Conservation (phyloP, 1,284 basidiomycete species). For the Ustilago lituana region DNA sequence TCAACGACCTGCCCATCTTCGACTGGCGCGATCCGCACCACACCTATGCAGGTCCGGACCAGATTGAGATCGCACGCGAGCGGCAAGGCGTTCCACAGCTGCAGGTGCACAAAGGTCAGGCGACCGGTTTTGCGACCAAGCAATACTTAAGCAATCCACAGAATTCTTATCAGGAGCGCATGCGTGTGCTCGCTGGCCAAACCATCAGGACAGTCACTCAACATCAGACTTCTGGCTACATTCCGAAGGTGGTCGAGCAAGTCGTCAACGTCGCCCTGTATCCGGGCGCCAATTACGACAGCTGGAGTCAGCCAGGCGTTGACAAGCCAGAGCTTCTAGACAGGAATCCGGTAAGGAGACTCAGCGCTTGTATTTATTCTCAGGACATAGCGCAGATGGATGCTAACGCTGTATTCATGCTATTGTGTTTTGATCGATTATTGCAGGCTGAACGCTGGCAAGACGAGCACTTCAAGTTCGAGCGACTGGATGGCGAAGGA, state of each 20-base stretch:
- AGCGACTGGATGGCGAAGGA: slow-evolving; percentile 10
- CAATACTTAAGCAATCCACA: slow-evolving; percentile 2
- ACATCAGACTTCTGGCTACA: slow-evolving; percentile 27
- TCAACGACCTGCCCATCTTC: slow-evolving; percentile 28
- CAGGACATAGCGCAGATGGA: too few species aligned
- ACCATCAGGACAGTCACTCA: not conserved
- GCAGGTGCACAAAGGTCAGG: not conserved
- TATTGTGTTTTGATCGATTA: not conserved
- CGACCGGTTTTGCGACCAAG: not conserved
- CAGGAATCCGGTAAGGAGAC: not conserved
- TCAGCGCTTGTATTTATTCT: not conserved
- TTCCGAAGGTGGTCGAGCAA: slow-evolving; percentile 11
- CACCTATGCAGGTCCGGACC: slow-evolving; percentile 18
- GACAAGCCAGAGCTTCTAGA: slow-evolving; percentile 26
- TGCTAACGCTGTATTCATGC: too few species aligned
- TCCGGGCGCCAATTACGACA: slow-evolving; percentile 18
- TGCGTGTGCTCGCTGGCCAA: slow-evolving; percentile 16
- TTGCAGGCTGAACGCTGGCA: slow-evolving; percentile 2
- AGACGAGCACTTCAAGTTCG: slow-evolving; percentile 9
- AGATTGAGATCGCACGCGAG: slow-evolving; percentile 10
- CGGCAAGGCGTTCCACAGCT: slow-evolving; percentile 18
- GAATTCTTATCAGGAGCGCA: slow-evolving; percentile 33
- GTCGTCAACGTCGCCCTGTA: slow-evolving; percentile 38
- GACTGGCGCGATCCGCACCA: slow-evolving; percentile 43
- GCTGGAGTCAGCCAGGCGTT: slow-evolving; percentile 17